Evolutionary conservation across 2,329 filamentous ascomycete genomes (phyloP).

Genomic region (Teratosphaeria zuluensis): DNA sequence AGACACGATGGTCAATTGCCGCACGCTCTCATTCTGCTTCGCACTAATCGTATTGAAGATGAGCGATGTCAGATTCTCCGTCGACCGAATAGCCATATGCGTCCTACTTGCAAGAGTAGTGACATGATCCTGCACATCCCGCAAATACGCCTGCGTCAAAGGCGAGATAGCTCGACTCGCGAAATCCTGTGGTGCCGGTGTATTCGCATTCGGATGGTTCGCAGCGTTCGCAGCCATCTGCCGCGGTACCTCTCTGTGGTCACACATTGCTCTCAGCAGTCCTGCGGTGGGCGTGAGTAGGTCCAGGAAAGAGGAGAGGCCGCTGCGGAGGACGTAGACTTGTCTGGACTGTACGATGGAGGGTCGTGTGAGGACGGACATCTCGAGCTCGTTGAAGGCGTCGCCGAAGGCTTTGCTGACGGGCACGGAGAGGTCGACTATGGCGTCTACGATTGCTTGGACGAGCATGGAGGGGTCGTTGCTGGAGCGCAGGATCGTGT

Average conservation of each 20-base stretch:
- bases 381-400: constrained; percentile 73
- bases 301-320: constrained; percentile 70
- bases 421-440: constrained; percentile 81
- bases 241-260: constrained; percentile 54
- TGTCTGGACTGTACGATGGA: constrained; percentile 66
- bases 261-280: constrained; percentile 72
- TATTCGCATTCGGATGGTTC: not conserved
- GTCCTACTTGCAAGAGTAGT: constrained; percentile 71
- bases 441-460: constrained; percentile 82
- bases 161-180: constrained; percentile 48
- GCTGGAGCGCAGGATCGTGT: constrained; percentile 74
- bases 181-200: not conserved
- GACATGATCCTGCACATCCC: constrained; percentile 82
- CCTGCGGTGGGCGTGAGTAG: constrained; percentile 74
- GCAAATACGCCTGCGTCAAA: constrained; percentile 74
- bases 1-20: constrained; percentile 74
- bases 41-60: constrained; percentile 92
- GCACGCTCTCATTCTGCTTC: constrained; percentile 85
- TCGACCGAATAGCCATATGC: constrained; percentile 65
- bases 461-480: constrained; percentile 82
- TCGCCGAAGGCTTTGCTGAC: constrained; percentile 79
- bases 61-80: constrained; percentile 70
- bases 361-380: constrained; percentile 74
- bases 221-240: constrained; percentile 1
- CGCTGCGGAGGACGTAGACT: constrained; percentile 60